Conservation (phyloP, 2,329 filamentous ascomycete species). For the Bretziella fagacearum region DNA sequence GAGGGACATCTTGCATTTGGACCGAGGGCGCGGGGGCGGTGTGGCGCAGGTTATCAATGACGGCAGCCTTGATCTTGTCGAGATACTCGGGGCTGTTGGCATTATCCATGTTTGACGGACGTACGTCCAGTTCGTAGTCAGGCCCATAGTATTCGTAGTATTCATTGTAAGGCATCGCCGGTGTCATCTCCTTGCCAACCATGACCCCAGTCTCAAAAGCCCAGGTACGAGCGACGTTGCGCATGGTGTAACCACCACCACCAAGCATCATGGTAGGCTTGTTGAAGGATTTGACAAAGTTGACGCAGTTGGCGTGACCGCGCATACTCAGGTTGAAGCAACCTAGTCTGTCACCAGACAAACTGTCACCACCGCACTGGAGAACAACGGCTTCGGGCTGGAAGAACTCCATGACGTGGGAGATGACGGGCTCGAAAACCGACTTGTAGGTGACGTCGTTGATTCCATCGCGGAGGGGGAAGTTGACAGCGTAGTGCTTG, state of each 20-base stretch:
- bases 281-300: slow-evolving; percentile 71
- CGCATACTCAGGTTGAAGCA: slow-evolving; percentile 97
- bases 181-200: slow-evolving; percentile 64
- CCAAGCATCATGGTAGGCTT: slow-evolving; percentile 84
- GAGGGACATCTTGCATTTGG: slow-evolving; percentile 65
- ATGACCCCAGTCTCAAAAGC: slow-evolving; percentile 88
- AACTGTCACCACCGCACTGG: slow-evolving; percentile 87
- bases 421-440: slow-evolving; percentile 82
- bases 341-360: slow-evolving; percentile 84
- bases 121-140: slow-evolving; percentile 80
- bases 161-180: slow-evolving; percentile 85
- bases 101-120: slow-evolving; percentile 78
- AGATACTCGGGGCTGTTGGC: slow-evolving; percentile 72
- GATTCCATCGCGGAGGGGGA: slow-evolving; percentile 80
- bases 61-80: slow-evolving; percentile 61
- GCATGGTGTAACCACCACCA: slow-evolving; percentile 90
- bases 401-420: slow-evolving; percentile 73
- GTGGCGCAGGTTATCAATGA: slow-evolving; percentile 75
- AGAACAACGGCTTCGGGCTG: slow-evolving; percentile 83
- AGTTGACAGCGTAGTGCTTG: slow-evolving; percentile 81
- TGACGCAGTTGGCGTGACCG: slow-evolving; percentile 86
- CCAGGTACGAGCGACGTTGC: slow-evolving; percentile 94
- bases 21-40: slow-evolving; percentile 77
- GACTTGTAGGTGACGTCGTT: slow-evolving; percentile 77
- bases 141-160: slow-evolving; percentile 92